Evolutionary conservation across 2,329 filamentous ascomycete genomes (phyloP).

Genomic region (Pyricularia pennisetigena): DNA sequence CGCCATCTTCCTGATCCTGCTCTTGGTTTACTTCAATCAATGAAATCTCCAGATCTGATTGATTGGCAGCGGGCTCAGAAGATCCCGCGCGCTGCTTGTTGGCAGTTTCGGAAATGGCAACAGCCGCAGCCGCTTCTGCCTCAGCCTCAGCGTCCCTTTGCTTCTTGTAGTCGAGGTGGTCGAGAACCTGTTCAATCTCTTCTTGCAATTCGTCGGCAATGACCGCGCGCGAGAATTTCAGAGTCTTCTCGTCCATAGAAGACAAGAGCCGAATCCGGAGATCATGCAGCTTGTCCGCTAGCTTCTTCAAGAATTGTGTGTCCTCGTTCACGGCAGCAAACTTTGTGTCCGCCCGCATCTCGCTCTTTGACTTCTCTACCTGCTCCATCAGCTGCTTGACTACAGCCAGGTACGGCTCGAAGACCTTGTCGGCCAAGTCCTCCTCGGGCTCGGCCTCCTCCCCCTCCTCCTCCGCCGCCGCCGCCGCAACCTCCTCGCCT

Average conservation of each 20-base stretch:
- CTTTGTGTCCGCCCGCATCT: neutral
- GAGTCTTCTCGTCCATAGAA: neutral
- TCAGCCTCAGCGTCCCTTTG: neutral
- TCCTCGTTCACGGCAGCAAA: neutral
- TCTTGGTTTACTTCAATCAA: neutral
- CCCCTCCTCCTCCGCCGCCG: neutral
- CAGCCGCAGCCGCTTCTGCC: neutral
- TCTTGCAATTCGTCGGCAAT: neutral
- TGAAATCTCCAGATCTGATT: neutral
- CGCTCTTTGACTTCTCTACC: neutral
- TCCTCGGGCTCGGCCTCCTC: neutral
- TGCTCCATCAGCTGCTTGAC: neutral
- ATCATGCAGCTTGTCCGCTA: neutral
- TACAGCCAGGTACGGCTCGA: neutral
- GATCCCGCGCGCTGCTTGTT: neutral
- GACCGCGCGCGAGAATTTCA: neutral
- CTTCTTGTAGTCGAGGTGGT: neutral
- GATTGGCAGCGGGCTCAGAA: neutral
- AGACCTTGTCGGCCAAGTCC: neutral
- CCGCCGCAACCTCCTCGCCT: neutral
- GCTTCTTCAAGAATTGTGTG: neutral
- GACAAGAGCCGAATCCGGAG: neutral
- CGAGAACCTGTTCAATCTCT: neutral
- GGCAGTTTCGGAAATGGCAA: neutral
- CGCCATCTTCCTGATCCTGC: neutral